These are phyloP conservation scores for Paramecium bursaria DNA, from an alignment of 73 alveolate genomes.

Conservation along the genomic window DNA sequence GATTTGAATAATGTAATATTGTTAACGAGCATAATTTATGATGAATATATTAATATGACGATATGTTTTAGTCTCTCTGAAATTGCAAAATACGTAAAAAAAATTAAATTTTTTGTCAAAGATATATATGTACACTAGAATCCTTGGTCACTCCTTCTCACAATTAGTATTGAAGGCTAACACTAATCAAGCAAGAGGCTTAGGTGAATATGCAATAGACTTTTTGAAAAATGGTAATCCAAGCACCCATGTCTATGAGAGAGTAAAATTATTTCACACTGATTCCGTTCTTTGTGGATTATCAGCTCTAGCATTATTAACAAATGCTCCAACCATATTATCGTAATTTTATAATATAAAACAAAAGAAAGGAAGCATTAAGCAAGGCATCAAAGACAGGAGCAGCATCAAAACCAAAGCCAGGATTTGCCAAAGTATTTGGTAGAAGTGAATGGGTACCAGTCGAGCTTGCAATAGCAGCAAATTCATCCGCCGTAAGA, in stretches of 20 bases:
- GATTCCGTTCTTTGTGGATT: constrained; percentile 89
- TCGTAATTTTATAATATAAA: background rate
- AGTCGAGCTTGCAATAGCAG: constrained; percentile 86
- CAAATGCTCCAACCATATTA: constrained; percentile 88
- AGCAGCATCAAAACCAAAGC: constrained; percentile 60
- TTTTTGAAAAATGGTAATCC: constrained; percentile 71
- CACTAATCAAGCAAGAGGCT: constrained; percentile 64
- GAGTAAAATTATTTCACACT: constrained; percentile 85
- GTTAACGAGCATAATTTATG: constrained; percentile 45
- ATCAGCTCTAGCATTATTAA: constrained; percentile 84
- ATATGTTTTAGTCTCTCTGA: no score
- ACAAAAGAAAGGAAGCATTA: constrained; percentile 77
- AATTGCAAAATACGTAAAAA: no score
- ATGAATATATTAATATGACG: no score
- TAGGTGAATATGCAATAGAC: constrained; percentile 70
- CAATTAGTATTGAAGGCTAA: constrained; percentile 31
- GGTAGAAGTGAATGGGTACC: constrained; percentile 82
- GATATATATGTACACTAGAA: constrained; percentile 11
- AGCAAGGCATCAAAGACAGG: constrained; percentile 41
- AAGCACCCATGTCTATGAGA: constrained; percentile 70
- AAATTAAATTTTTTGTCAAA: no score
- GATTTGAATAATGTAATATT: constrained; percentile 56
- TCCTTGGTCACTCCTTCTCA: background rate
- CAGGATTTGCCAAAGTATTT: constrained; percentile 74
- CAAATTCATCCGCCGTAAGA: constrained; percentile 91